Evolutionary conservation across 108 stramenopile species (phyloP), one percentile per base, ranked within the genome.

Genomic region (Stephanodiscus triporus): DNA sequence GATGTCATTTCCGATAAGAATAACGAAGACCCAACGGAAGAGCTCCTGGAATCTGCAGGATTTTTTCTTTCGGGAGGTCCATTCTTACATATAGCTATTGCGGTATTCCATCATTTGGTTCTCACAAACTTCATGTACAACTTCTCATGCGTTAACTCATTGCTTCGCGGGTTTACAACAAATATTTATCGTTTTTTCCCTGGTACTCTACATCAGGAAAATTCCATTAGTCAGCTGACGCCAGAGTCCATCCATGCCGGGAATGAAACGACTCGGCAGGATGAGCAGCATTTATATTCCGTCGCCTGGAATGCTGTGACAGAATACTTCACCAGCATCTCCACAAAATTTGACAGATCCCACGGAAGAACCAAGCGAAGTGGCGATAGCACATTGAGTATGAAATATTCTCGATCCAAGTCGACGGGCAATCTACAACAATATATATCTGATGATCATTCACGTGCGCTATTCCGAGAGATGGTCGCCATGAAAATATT

Each of bases 41-140:
- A 85, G 37, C 70, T 93, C 10, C 74, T 93, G 20, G 88, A 93
- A 40, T 73, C 83, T 10, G 89, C 85, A 1, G 89, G 88, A 8
- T 70, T 77, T 23, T 73, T 68, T 34, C 43, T 67, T n/a, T 84
- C 84, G 11, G 84, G 84, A 9, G 75, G 76, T 1, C 84, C 84
- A 17, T 81, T 84, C 38, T 51, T 79, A 20, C 43, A 75, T n/a
- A 63, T 78, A 0, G 40, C 56, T 8, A 29, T 78, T 29, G 77
- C 82, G 22, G 60, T 80, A 26, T 63, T 73, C 27, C 67, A 80
- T 50, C 78, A 80, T 64, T 51, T 80, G 20, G 63, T 78, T 9
- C 48, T 72, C 13, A 43, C 65, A 3, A 55, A 11, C 38, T 78
- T 58, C 43, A 47, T 78, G 24, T 45, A 50, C 34, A 72, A 42